Percentiles rank a stretch among this genome's conserved stretches.
Conservation (phyloP, 768 basidiomycete genomes). For the Kwoniella pini region DNA sequence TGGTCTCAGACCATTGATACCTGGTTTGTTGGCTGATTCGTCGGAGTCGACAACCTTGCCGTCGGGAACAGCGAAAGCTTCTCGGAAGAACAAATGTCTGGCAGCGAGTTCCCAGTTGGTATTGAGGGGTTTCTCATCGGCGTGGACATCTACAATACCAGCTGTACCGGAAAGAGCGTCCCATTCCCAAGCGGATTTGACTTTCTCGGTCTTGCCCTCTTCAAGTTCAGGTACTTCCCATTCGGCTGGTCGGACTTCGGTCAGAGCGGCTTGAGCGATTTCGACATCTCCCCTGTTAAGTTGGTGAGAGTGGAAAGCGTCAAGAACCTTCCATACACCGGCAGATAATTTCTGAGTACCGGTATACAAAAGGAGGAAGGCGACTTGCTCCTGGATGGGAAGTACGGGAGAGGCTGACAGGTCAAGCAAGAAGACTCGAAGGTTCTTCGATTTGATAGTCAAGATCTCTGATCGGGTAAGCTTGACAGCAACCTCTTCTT, state of each 20-base stretch:
- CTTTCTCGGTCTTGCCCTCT: conserved; percentile 49
- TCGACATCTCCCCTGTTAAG: conserved; percentile 61
- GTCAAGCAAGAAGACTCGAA: conserved; percentile 55
- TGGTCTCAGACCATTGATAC: conserved; percentile 75
- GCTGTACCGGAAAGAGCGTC: conserved; percentile 64
- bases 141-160: conserved; percentile 62
- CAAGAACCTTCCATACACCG: conserved; percentile 51
- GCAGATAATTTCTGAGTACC: conserved; percentile 58
- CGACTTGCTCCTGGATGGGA: conserved; percentile 66
- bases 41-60: conserved; percentile 39
- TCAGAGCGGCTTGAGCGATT: conserved; percentile 68
- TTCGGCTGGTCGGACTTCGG: conserved; percentile 60
- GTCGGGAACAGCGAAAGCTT: conserved; percentile 66
- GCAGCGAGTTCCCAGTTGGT: conserved; percentile 61
- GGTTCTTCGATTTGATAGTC: conserved; percentile 60
- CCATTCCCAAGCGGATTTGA: conserved; percentile 52
- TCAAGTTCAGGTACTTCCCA: conserved; percentile 51
- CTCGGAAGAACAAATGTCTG: conserved; percentile 77
- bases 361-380: conserved; percentile 76
- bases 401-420: conserved; percentile 56
- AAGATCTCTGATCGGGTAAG: conserved; percentile 61
- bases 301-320: conserved; percentile 53
- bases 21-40: conserved; percentile 44
- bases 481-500: conserved; percentile 70
- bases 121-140: conserved; percentile 70